A percentile compares a stretch with the other conserved stretches of the same genome.
Conservation (phyloP, 2,329 filamentous ascomycete genomes). For the Metarhizium robertsii region DNA sequence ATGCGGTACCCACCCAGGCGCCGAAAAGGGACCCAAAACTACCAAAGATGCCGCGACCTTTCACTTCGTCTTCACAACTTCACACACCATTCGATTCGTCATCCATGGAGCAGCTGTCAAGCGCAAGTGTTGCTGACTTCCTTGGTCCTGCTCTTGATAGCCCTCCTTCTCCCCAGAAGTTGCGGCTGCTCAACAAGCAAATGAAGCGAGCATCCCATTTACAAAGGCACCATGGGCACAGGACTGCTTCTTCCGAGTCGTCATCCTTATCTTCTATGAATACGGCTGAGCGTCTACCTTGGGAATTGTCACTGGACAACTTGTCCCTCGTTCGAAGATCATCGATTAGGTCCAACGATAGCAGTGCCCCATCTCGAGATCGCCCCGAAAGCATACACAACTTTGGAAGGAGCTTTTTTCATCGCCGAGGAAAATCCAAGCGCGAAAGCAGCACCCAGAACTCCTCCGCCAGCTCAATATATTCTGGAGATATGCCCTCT, state of each 20-base stretch:
- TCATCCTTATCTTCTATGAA: slow-evolving; percentile 41
- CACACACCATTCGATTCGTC: slow-evolving; percentile 6
- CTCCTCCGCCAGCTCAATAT: slow-evolving; percentile 38
- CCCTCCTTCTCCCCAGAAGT: slow-evolving; percentile 50
- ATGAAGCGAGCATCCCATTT: slow-evolving; percentile 43
- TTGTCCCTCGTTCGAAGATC: slow-evolving; percentile 43
- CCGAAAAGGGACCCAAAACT: slow-evolving; percentile 4
- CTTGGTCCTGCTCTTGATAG: slow-evolving; percentile 51
- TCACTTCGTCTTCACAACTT: slow-evolving; percentile 4
- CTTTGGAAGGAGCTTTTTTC: slow-evolving; percentile 51
- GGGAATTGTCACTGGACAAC: slow-evolving; percentile 41
- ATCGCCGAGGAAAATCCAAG: slow-evolving; percentile 39
- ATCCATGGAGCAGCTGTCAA: slow-evolving; percentile 13
- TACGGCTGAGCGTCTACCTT: slow-evolving; percentile 31
- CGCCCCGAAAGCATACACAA: slow-evolving; percentile 50
- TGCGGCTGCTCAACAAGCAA: slow-evolving; percentile 49
- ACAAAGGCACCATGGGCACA: slow-evolving; percentile 20
- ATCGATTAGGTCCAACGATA: slow-evolving; percentile 45
- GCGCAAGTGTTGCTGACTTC: slow-evolving; percentile 27
- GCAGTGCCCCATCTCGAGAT: slow-evolving; percentile 42
- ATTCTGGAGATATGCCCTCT: slow-evolving; percentile 32
- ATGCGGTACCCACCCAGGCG: slow-evolving; percentile 9
- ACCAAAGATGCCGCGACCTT: slow-evolving; percentile 4
- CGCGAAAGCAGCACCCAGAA: slow-evolving; percentile 40
- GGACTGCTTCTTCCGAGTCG: slow-evolving; percentile 42